Conservation (phyloP, 139 green algal species). For the Picochlorum sp. region DNA sequence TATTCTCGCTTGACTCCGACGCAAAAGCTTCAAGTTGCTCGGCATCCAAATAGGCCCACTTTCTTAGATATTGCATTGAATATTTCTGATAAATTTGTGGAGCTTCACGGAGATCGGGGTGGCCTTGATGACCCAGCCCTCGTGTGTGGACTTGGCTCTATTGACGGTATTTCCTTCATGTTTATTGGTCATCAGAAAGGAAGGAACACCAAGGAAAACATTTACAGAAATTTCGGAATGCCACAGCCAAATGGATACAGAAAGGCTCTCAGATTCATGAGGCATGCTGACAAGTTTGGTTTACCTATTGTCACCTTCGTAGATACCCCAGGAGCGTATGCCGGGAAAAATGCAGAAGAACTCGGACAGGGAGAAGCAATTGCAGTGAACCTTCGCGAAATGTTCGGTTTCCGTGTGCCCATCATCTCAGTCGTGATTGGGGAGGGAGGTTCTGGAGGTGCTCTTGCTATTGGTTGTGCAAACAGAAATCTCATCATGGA, state of each 20-base stretch:
- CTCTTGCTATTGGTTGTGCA: slow-evolving; percentile 90
- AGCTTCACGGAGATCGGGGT: slow-evolving; percentile 91
- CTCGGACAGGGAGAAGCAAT: slow-evolving; percentile 95
- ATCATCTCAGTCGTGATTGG: slow-evolving; percentile 90
- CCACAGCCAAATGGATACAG: slow-evolving; percentile 91
- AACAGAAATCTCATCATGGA: slow-evolving; percentile 86
- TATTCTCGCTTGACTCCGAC: slow-evolving; percentile 85
- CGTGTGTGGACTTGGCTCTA: slow-evolving; percentile 85
- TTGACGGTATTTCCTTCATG: slow-evolving; percentile 91
- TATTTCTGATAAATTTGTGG: slow-evolving; percentile 93
- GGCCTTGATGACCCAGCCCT: slow-evolving; percentile 85
- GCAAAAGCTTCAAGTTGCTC: slow-evolving; percentile 87
- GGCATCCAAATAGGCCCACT: slow-evolving; percentile 88
- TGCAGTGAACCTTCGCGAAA: slow-evolving; percentile 91
- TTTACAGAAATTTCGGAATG: slow-evolving; percentile 93
- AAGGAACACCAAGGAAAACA: slow-evolving; percentile 96
- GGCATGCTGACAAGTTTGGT: slow-evolving; percentile 90
- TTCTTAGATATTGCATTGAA: slow-evolving; percentile 96
- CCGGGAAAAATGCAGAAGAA: slow-evolving; percentile 85
- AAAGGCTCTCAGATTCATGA: slow-evolving; percentile 96
- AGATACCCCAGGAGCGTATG: slow-evolving; percentile 93
- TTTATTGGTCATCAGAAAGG: slow-evolving; percentile 98
- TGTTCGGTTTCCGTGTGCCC: slow-evolving; percentile 92
- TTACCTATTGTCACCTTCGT: slow-evolving; percentile 95
- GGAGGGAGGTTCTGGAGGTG: slow-evolving; percentile 86